These are phyloP conservation scores for Chaetoscypha palmicola DNA, from an alignment of 2,329 filamentous ascomycete genomes.

Conservation along the genomic window DNA sequence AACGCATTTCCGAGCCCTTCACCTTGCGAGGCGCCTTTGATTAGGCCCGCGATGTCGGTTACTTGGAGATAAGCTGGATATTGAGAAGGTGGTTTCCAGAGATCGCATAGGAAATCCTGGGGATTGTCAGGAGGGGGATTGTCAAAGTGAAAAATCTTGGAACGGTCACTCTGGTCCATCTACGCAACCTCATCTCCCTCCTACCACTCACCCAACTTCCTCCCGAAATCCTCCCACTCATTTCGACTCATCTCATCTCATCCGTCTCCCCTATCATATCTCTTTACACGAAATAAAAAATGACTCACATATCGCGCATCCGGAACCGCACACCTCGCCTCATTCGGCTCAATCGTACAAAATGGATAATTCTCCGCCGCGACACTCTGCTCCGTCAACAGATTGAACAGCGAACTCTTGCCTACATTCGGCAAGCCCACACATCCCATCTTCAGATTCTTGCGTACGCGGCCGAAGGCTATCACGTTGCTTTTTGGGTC, in stretches of 20 bases:
- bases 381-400: conserved; percentile 40
- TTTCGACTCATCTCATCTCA: too few species aligned
- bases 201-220: too few species aligned
- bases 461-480: conserved; percentile 38
- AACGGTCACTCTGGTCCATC: neutral
- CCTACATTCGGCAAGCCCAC: conserved; percentile 41
- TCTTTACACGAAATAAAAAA: neutral
- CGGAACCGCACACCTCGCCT: conserved; percentile 39
- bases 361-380: conserved; percentile 41
- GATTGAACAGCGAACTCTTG: conserved; percentile 40
- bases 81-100: conserved; percentile 41
- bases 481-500: conserved; percentile 38
- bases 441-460: conserved; percentile 42
- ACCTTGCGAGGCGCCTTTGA: conserved; percentile 39
- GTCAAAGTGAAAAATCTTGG: neutral
- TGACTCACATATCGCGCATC: conserved; percentile 38
- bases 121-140: conserved; percentile 1
- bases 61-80: conserved; percentile 39
- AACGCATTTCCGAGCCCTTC: conserved; percentile 41
- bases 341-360: conserved; percentile 42
- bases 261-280: too few species aligned
- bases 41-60: conserved; percentile 40
- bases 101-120: conserved; percentile 39
- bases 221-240: too few species aligned
- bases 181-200: neutral